phyloP scores from a whole-genome alignment of 768 basidiomycete species.

The Dentipellis sp. region DNA sequence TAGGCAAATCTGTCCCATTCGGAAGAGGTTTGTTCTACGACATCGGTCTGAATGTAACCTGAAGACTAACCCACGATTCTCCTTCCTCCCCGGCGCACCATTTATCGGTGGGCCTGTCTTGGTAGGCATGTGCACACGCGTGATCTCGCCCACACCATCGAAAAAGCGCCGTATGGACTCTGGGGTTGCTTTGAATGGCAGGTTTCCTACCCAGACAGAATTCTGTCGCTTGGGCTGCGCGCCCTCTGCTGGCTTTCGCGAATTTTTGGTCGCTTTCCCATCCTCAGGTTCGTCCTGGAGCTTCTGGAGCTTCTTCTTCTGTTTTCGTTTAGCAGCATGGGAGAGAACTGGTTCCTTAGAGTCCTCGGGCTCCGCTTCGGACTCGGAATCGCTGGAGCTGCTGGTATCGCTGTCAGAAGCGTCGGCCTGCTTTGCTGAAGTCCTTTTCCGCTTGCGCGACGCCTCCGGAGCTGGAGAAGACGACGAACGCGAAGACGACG shows the following conservation, averaged over 20 bases:
- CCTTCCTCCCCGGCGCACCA: slow-evolving; percentile 31
- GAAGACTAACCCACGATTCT: slow-evolving; percentile 68
- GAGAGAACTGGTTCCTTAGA: slow-evolving; percentile 50
- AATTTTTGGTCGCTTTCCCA: slow-evolving; percentile 28
- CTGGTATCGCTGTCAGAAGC: slow-evolving; percentile 7
- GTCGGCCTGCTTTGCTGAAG: not conserved
- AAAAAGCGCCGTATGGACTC: slow-evolving; percentile 68
- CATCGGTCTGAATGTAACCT: slow-evolving; percentile 9
- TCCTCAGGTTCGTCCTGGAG: slow-evolving; percentile 20
- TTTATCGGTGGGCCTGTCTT: slow-evolving; percentile 40
- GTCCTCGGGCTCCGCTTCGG: slow-evolving; percentile 13
- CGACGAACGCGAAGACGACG: not conserved
- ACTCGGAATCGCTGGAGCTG: slow-evolving; percentile 17
- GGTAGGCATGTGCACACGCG: slow-evolving; percentile 79
- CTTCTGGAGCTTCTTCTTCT: slow-evolving; percentile 37
- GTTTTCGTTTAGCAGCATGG: slow-evolving; percentile 62
- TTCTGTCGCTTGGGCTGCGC: slow-evolving; percentile 52
- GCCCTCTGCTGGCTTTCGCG: slow-evolving; percentile 5
- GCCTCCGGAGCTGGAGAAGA: not conserved
- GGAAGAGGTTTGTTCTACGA: slow-evolving; percentile 9
- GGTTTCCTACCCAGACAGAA: slow-evolving; percentile 93
- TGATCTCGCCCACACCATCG: slow-evolving; percentile 62
- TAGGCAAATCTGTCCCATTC: slow-evolving; percentile 72
- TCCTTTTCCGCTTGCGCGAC: not conserved
- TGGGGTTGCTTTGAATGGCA: slow-evolving; percentile 81